These are phyloP conservation scores for Fusarium goolgardi DNA, from an alignment of 2,329 filamentous ascomycete species.

Conservation along the genomic window DNA sequence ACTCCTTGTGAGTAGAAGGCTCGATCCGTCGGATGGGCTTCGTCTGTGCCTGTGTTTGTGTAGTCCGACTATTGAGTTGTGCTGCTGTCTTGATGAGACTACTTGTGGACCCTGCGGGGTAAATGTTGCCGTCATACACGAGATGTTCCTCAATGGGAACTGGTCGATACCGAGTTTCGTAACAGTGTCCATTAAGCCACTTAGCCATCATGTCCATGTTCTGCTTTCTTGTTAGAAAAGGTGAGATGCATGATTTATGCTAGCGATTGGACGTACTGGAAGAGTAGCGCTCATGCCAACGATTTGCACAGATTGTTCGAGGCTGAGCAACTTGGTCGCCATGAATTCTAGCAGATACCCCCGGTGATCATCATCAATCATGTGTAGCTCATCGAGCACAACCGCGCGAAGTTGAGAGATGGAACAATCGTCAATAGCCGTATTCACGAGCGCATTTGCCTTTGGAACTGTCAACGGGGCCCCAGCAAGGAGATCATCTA, in stretches of 20 bases:
- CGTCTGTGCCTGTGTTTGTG: slow-evolving; percentile 52
- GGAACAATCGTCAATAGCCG: slow-evolving; percentile 76
- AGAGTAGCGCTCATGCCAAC: slow-evolving; percentile 85
- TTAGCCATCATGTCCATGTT: slow-evolving; percentile 75
- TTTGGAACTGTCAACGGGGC: slow-evolving; percentile 48
- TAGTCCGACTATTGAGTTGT: slow-evolving; percentile 56
- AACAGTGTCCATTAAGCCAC: slow-evolving; percentile 78
- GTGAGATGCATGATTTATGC: background rate
- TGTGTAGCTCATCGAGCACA: slow-evolving; percentile 83
- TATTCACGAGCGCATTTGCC: slow-evolving; percentile 80
- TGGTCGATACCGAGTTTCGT: slow-evolving; percentile 77
- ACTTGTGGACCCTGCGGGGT: slow-evolving; percentile 67
- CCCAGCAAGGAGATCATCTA: background rate
- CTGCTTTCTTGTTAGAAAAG: slow-evolving; percentile 52
- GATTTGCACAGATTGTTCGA: slow-evolving; percentile 76
- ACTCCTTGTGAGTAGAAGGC: slow-evolving; percentile 68
- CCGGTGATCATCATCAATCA: slow-evolving; percentile 80
- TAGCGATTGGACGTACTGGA: slow-evolving; percentile 61
- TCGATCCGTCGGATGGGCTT: slow-evolving; percentile 63
- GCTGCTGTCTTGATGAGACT: slow-evolving; percentile 68
- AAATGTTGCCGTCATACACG: slow-evolving; percentile 76
- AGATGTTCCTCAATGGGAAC: slow-evolving; percentile 81
- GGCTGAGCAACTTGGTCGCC: slow-evolving; percentile 76
- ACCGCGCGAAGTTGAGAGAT: slow-evolving; percentile 73
- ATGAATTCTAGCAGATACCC: slow-evolving; percentile 81